phyloP scores from a whole-genome alignment of 805 yeast species.

The Myxozyma sirexii region DNA sequence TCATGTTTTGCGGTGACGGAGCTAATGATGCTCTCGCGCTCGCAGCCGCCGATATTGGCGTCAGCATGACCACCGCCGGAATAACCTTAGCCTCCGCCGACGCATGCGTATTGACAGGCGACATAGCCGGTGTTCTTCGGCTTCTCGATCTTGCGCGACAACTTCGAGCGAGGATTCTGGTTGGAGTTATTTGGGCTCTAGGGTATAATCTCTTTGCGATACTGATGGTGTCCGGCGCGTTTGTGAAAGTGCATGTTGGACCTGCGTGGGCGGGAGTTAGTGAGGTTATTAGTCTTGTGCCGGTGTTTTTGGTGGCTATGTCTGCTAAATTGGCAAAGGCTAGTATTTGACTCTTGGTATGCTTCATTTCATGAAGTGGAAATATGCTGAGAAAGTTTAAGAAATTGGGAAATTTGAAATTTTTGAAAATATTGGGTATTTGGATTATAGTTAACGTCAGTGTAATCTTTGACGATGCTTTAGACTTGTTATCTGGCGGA shows the following conservation, averaged over 20 bases:
- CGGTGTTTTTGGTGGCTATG: constrained; percentile 19
- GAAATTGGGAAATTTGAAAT: not conserved
- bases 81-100: constrained; percentile 21
- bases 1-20: constrained; percentile 88
- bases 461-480: too few relatives aligned
- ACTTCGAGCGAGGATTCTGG: not conserved
- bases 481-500: too few relatives aligned
- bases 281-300: constrained; percentile 25
- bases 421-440: not conserved
- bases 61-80: constrained; percentile 39
- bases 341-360: not conserved
- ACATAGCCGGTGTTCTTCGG: constrained; percentile 14
- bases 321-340: constrained; percentile 6
- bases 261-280: constrained; percentile 29
- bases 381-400: not conserved
- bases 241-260: constrained; percentile 22
- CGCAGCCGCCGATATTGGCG: constrained; percentile 86
- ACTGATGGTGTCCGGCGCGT: constrained; percentile 23
- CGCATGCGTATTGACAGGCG: constrained; percentile 14
- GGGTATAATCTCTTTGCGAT: constrained; percentile 25
- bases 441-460: too few relatives aligned
- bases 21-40: constrained; percentile 91
- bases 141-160: constrained; percentile 11
- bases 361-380: not conserved
- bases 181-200: constrained; percentile 20